Evolutionary conservation across 805 yeast genomes (phyloP), one percentile per base, ranked within the genome.

Genomic region (Candida boidinii): DNA sequence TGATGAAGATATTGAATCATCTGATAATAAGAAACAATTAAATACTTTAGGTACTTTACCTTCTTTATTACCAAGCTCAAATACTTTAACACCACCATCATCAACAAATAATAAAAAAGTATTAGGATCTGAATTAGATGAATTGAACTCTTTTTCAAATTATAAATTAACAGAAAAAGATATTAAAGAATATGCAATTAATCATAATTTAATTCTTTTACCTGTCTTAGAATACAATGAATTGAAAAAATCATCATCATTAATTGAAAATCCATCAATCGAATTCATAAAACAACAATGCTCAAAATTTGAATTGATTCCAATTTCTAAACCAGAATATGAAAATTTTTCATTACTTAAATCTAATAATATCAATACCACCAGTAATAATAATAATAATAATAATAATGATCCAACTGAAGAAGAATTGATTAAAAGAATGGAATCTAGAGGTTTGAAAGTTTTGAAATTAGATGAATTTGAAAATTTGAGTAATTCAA

Each of bases 181-280:
- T n/a, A 46, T 59, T 13, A 47, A 54, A 31, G 30, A 43, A 8
- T 58, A 53, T 34, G 63, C 61, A 6, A 39, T 45, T 8, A 36
- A 41, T 17, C 51, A 56, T 33, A 43, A 48, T 12, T 19, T 38
- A 7, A 33, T 35, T 15, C 33, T 35, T 14, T 12, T 50, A 16
- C 42, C 49, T 12, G 30, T 39, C 2, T 34, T 36, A 4, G 62
- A 57, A 27, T 48, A 44, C 28, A 48, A 54, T 10, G 35, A 28
- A 2, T 41, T 58, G 12, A 38, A 42, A 17, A 26, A 18, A 23
- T 17, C 8, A 16, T n/a, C 28, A 26, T 9, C 7, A 15, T 8
- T 7, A 9, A 7, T 12, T n/a, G 26, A 24, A n/a, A 23, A 9
- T 17, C 34, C 15, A 25, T 14, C 23, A 34, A 17, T 30, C 44